Evolutionary conservation across 2,329 filamentous ascomycete species (phyloP), one percentile per base, ranked within the genome.

Genomic region (Davidsoniella australis): DNA sequence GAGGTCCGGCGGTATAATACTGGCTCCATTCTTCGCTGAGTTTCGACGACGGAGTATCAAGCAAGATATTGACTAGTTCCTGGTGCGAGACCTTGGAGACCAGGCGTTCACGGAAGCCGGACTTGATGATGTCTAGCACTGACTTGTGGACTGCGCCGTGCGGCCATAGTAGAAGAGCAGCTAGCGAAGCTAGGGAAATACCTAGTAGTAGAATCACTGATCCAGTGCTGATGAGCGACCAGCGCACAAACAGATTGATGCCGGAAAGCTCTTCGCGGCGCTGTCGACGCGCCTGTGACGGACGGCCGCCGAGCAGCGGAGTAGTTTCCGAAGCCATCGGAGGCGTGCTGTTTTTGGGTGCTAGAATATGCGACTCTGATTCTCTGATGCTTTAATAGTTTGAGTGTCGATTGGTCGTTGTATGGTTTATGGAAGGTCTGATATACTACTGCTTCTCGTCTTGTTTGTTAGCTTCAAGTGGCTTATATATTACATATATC

Each of bases 1-100:
- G 85, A 16, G 80, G 72, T 0, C 85, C 85, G 0, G 79, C 68
- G 0, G 84, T 84, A 58, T 89, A 89, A 61, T 88, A 89, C 54
- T 68, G 69, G 62, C 78, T 85, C 82, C 82, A 88, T 64, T 85
- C 76, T 54, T 74, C 70, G 7, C 73, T 74, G 55, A 70, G 71
- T 43, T 72, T 64, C 26, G 69, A 66, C 50, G 69, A 71, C 4
- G 78, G 78, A 0, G 75, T 79, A 24, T 73, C 68, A 41, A 79
- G 64, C 37, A 82, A 60, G 26, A 81, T 73, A 5, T 64, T 57
- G 54, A 71, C 65, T n/a, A 81, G 66, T 55, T 78, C 65, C 36
- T 71, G 66, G 52, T 70, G 71, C 23, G 59, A 59, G 47, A 33
- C 16, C 41, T 42, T 41, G 29, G 45, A 44, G 2, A 36, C 14